These are phyloP conservation scores for Sambucus nigra DNA, from an alignment of 129 eudicot genomes.

Conservation along the genomic window DNA sequence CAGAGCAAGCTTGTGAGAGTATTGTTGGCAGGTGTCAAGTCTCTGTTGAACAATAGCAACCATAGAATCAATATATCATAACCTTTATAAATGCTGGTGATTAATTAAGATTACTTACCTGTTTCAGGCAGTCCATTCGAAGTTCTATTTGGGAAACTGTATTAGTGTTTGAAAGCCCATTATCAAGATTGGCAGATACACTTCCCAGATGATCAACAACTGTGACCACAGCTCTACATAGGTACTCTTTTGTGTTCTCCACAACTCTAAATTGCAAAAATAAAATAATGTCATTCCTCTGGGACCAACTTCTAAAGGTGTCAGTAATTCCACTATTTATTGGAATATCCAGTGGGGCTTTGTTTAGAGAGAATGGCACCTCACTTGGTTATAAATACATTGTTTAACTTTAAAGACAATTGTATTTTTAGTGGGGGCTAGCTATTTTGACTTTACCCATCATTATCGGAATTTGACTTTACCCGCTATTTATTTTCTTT, in stretches of 20 bases:
- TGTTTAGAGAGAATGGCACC: too few relatives aligned
- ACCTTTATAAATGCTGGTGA: background rate
- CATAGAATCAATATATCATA: background rate
- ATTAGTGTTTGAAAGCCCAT: slow-evolving; percentile 18
- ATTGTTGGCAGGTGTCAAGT: slow-evolving; percentile 48
- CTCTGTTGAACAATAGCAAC: slow-evolving; percentile 21
- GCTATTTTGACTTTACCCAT: too few relatives aligned
- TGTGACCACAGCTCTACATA: slow-evolving; percentile 50
- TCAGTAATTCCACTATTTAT: too few relatives aligned
- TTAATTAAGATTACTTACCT: slow-evolving; percentile 27
- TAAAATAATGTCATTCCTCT: background rate
- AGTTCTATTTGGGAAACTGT: slow-evolving; percentile 37
- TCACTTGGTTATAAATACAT: too few relatives aligned
- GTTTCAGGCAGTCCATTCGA: slow-evolving; percentile 42
- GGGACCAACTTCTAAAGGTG: too few relatives aligned
- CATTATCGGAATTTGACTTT: too few relatives aligned
- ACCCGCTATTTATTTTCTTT: too few relatives aligned
- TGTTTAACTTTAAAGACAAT: too few relatives aligned
- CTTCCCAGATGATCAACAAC: slow-evolving; percentile 76
- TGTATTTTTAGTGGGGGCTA: too few relatives aligned
- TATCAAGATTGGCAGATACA: slow-evolving; percentile 53
- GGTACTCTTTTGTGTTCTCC: slow-evolving; percentile 60
- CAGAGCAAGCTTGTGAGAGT: slow-evolving; percentile 52
- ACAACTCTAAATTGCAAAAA: slow-evolving; percentile 35
- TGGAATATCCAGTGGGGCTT: too few relatives aligned